Percentiles rank a stretch among this genome's conserved stretches.
Evolutionary conservation across 306 rosid genomes (phyloP).

Genomic region (Argentina anserina): DNA sequence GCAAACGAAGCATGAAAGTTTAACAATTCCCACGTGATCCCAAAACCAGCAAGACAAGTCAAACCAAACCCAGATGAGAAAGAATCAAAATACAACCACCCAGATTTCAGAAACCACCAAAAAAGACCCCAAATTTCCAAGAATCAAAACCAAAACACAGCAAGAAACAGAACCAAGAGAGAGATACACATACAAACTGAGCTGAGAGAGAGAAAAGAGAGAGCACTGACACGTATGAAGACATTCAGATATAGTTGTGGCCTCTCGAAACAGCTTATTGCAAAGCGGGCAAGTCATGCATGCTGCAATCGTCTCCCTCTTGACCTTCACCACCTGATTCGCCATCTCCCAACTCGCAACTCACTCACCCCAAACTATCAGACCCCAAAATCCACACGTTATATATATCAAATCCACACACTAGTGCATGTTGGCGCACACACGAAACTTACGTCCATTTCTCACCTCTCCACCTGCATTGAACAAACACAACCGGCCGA

Average conservation of each 20-base stretch:
- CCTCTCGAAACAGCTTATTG: slow-evolving; percentile 64
- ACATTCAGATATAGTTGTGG: slow-evolving; percentile 93
- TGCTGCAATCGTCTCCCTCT: slow-evolving; percentile 63
- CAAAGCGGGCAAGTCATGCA: slow-evolving; percentile 98
- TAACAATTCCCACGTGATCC: slow-evolving; percentile 35
- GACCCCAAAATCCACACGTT: slow-evolving; percentile 12
- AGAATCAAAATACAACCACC: slow-evolving; percentile 23
- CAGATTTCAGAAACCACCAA: slow-evolving; percentile 15
- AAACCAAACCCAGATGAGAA: slow-evolving; percentile 36
- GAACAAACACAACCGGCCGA: slow-evolving; percentile 6
- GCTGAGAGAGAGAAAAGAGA: neutral
- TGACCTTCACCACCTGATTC: slow-evolving; percentile 64
- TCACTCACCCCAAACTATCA: neutral
- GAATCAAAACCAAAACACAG: slow-evolving; percentile 15
- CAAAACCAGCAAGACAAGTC: slow-evolving; percentile 14
- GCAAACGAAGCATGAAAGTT: slow-evolving; percentile 26
- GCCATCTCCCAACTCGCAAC: slow-evolving; percentile 44
- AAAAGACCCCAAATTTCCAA: slow-evolving; percentile 14
- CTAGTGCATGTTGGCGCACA: slow-evolving; percentile 69
- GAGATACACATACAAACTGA: neutral
- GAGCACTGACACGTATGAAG: slow-evolving; percentile 88
- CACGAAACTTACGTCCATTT: slow-evolving; percentile 60
- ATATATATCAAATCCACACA: slow-evolving; percentile 31
- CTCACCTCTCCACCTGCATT: slow-evolving; percentile 36
- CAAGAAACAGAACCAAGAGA: slow-evolving; percentile 4